Evolutionary conservation across 1,284 basidiomycete species (phyloP).

Genomic region (Lentinus polychrous): DNA sequence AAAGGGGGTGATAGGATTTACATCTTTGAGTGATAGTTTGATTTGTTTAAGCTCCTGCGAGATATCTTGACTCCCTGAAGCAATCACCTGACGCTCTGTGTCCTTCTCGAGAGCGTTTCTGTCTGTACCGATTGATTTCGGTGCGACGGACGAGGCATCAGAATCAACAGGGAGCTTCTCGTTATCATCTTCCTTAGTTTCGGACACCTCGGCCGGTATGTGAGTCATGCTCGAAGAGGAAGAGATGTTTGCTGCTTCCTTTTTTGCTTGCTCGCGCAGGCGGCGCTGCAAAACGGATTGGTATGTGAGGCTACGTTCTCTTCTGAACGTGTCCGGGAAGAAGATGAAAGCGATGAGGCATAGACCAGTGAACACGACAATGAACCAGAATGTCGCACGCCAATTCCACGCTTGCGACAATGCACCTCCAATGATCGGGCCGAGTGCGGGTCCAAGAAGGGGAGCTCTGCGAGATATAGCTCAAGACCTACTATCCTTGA

Average conservation of each 20-base stretch:
- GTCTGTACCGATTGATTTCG: not conserved
- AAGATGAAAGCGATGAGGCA: constrained; percentile 57
- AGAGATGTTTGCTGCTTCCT: not conserved
- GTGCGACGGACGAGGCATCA: not conserved
- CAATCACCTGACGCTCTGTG: constrained; percentile 6
- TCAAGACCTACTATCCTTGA: not conserved
- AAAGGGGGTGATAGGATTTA: constrained; percentile 70
- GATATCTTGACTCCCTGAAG: not conserved
- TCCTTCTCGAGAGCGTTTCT: constrained; percentile 8
- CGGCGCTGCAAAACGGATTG: constrained; percentile 47
- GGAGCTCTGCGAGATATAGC: constrained; percentile 20
- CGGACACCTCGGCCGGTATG: not conserved
- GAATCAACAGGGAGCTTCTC: not conserved
- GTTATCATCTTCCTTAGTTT: not conserved
- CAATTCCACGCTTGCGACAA: constrained; percentile 67
- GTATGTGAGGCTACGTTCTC: constrained; percentile 74
- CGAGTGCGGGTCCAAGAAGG: constrained; percentile 50
- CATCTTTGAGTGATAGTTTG: constrained; percentile 58
- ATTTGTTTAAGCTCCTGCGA: constrained; percentile 28
- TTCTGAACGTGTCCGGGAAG: constrained; percentile 79
- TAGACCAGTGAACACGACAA: constrained; percentile 54
- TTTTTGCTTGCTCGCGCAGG: not conserved
- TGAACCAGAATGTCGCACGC: constrained; percentile 80
- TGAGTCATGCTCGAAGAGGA: constrained; percentile 1
- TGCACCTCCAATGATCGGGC: constrained; percentile 67